Evolutionary conservation across 2,329 filamentous ascomycete genomes (phyloP).

Genomic region (Aspergillus nomiae): DNA sequence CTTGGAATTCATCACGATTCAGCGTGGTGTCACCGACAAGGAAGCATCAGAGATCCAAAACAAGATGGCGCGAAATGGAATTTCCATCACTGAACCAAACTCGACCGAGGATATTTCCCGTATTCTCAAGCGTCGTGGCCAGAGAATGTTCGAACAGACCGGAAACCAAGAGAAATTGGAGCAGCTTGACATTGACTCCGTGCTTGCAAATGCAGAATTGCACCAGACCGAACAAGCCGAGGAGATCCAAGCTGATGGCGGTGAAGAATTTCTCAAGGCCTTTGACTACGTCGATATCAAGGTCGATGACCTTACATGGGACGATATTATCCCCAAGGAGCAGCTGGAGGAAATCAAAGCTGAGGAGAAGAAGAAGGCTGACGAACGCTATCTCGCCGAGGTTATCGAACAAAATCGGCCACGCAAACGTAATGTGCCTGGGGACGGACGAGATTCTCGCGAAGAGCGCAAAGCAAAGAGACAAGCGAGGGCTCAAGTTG

Average conservation of each 20-base stretch:
- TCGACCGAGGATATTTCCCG: slow-evolving; percentile 94
- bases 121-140: slow-evolving; percentile 95
- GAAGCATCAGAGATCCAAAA: slow-evolving; percentile 80
- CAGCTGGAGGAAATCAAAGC: slow-evolving; percentile 86
- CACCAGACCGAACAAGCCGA: slow-evolving; percentile 95
- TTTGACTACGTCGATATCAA: slow-evolving; percentile 98
- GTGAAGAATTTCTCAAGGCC: slow-evolving; percentile 88
- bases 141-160: slow-evolving; percentile 98
- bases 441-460: slow-evolving; percentile 55
- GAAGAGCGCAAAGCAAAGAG: slow-evolving; percentile 71
- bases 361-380: slow-evolving; percentile 80
- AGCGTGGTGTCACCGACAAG: slow-evolving; percentile 94
- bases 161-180: slow-evolving; percentile 96
- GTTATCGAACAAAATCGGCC: slow-evolving; percentile 84
- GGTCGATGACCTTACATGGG: slow-evolving; percentile 90
- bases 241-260: slow-evolving; percentile 91
- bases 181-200: slow-evolving; percentile 95
- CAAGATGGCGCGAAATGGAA: slow-evolving; percentile 68
- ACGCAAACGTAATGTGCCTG: slow-evolving; percentile 67
- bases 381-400: slow-evolving; percentile 79
- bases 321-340: slow-evolving; percentile 95
- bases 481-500: slow-evolving; percentile 65
- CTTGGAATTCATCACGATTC: slow-evolving; percentile 95
- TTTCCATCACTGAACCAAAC: slow-evolving; percentile 70
- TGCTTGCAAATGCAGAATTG: slow-evolving; percentile 94